Conservation (phyloP, 148 eudicot genomes). For the Rhododendron simsii region DNA sequence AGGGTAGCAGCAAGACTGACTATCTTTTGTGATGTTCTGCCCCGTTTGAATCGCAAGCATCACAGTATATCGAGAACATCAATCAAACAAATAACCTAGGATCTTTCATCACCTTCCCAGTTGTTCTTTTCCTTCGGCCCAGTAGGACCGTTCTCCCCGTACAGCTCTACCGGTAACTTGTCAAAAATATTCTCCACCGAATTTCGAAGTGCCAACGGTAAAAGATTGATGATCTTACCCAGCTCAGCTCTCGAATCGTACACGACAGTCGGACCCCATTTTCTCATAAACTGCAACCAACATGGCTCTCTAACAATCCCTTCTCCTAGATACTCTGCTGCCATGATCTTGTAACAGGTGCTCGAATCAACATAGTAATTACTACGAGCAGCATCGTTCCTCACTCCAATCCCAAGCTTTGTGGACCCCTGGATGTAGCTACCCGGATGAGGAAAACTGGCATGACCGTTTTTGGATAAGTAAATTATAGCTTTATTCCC, state of each 20-base stretch:
- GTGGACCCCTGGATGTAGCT: constrained; percentile 65
- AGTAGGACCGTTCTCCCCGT: constrained; percentile 75
- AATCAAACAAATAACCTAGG: constrained; percentile 26
- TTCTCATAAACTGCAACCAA: constrained; percentile 86
- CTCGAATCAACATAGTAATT: constrained; percentile 57
- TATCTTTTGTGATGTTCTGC: neutral
- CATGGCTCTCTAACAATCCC: constrained; percentile 43
- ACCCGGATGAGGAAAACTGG: constrained; percentile 72
- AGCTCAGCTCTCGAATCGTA: constrained; percentile 63
- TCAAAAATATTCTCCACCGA: constrained; percentile 34
- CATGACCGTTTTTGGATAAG: constrained; percentile 76
- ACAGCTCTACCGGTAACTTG: constrained; percentile 65
- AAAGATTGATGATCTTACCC: constrained; percentile 43
- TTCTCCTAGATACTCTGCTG: constrained; percentile 77
- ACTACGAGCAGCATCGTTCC: constrained; percentile 73
- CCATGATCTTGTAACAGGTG: constrained; percentile 48
- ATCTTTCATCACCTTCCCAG: constrained; percentile 86
- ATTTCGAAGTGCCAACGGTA: constrained; percentile 42
- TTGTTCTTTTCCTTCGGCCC: constrained; percentile 98
- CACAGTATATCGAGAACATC: neutral
- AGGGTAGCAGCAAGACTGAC: neutral
- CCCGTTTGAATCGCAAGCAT: too few species aligned
- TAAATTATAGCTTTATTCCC: constrained; percentile 68
- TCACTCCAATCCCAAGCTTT: constrained; percentile 69
- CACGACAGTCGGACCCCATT: constrained; percentile 74